Evolutionary conservation across 1,284 basidiomycete genomes (phyloP).

Genomic region (Boletellus deceptivus): DNA sequence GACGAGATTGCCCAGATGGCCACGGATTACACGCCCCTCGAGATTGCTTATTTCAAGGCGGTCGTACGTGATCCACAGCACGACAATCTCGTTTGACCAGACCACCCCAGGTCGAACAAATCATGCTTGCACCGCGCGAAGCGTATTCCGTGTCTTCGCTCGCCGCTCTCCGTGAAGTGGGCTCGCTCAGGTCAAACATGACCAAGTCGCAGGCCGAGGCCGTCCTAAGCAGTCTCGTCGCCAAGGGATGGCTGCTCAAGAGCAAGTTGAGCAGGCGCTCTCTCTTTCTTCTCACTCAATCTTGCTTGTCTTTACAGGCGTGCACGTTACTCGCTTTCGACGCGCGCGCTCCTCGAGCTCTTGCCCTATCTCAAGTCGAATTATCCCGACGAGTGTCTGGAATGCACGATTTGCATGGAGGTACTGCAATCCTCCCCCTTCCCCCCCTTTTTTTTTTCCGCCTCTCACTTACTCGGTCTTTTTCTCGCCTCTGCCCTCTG

Average conservation of each 20-base stretch:
- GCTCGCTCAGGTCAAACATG: conserved; percentile 61
- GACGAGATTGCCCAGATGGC: conserved; percentile 81
- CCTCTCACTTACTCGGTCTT: conserved; percentile 34
- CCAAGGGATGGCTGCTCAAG: conserved; percentile 75
- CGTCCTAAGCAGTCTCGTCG: conserved; percentile 75
- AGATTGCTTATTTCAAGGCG: conserved; percentile 81
- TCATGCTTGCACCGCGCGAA: conserved; percentile 75
- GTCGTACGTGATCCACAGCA: conserved; percentile 49
- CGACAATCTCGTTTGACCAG: neutral
- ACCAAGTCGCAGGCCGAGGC: conserved; percentile 73
- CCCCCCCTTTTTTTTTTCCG: neutral
- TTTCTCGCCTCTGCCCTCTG: conserved; percentile 36
- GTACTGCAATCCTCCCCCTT: conserved; percentile 34
- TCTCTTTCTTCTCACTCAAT: conserved; percentile 5
- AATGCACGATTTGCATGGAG: conserved; percentile 76
- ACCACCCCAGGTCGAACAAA: conserved; percentile 73
- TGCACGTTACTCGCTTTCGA: conserved; percentile 76
- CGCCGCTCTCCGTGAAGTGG: conserved; percentile 71
- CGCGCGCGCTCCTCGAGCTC: conserved; percentile 75
- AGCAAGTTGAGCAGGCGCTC: conserved; percentile 57
- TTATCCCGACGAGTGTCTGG: conserved; percentile 68
- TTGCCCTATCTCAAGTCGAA: conserved; percentile 69
- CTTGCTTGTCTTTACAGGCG: conserved; percentile 39
- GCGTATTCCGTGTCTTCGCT: conserved; percentile 75
- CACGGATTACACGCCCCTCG: conserved; percentile 72